Evolutionary conservation across 768 basidiomycete species (phyloP).

Genomic region (Trametes maxima): DNA sequence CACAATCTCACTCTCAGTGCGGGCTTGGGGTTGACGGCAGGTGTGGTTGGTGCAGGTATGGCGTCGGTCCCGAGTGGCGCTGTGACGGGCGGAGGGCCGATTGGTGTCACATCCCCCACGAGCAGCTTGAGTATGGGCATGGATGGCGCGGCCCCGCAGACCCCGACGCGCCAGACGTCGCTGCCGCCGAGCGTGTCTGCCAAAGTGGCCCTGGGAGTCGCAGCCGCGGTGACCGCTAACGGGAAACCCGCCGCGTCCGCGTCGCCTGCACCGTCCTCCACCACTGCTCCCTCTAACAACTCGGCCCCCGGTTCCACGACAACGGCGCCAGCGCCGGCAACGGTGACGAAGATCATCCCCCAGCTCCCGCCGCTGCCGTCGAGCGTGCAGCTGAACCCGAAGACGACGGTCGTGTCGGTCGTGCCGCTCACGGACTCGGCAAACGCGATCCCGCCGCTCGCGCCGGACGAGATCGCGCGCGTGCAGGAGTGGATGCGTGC

Average conservation of each 20-base stretch:
- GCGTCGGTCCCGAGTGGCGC: slow-evolving; percentile 4
- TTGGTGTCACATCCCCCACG: slow-evolving; percentile 17
- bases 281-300: too few relatives aligned
- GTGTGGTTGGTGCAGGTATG: slow-evolving; percentile 9
- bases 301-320: not conserved
- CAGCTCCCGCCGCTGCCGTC: slow-evolving; percentile 48
- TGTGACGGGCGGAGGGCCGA: slow-evolving; percentile 14
- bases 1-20: slow-evolving; percentile 16
- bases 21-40: slow-evolving; percentile 22
- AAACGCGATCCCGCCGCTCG: slow-evolving; percentile 55
- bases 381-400: slow-evolving; percentile 51
- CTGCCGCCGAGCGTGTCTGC: slow-evolving; percentile 24
- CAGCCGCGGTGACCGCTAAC: too few relatives aligned
- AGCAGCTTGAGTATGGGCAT: slow-evolving; percentile 11
- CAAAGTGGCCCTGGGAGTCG: not conserved
- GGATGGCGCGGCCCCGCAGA: slow-evolving; percentile 26
- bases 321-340: slow-evolving; percentile 16
- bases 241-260: not conserved
- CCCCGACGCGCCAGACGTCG: slow-evolving; percentile 28
- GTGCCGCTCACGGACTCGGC: slow-evolving; percentile 62
- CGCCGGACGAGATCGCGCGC: slow-evolving; percentile 49
- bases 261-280: not conserved
- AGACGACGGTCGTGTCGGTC: slow-evolving; percentile 59
- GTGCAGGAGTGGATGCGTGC: slow-evolving; percentile 64
- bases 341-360: slow-evolving; percentile 30